Percentiles rank a stretch among this genome's conserved stretches.
Evolutionary conservation across 108 stramenopile genomes (phyloP).

Genomic region (Pseudonitzschia delicatissima): DNA sequence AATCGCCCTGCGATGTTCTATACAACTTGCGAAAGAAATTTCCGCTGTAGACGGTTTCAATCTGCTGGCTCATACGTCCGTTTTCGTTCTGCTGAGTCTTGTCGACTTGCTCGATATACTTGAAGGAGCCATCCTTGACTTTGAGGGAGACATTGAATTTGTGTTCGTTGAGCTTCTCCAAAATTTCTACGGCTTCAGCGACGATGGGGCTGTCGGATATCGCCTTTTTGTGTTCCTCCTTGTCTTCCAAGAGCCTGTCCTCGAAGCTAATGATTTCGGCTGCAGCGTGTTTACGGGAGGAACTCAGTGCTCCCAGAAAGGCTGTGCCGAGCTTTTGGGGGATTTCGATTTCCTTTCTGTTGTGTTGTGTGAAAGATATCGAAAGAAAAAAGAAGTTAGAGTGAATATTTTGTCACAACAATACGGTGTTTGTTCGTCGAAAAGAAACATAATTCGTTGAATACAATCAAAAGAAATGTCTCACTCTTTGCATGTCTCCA

Average conservation of each 20-base stretch:
- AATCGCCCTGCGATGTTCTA: neutral
- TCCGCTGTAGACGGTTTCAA: conserved; percentile 13
- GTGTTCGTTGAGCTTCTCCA: neutral
- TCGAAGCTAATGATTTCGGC: neutral
- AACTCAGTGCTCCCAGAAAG: neutral
- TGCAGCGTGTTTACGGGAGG: neutral
- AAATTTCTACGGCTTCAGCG: neutral
- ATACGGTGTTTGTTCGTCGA: no score
- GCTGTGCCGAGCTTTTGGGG: neutral
- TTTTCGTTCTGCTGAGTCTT: neutral
- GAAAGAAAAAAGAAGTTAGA: no score
- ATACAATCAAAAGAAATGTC: no score
- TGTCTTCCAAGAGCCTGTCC: neutral
- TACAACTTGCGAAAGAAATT: neutral
- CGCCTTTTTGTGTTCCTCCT: neutral
- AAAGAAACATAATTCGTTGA: no score
- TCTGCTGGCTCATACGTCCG: no score
- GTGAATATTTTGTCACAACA: no score
- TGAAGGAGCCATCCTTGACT: conserved; percentile 15
- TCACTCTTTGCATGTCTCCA: conserved; percentile 14
- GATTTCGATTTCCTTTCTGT: neutral
- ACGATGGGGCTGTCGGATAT: conserved; percentile 6
- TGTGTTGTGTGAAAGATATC: neutral
- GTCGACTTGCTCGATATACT: conserved; percentile 8
- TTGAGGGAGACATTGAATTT: neutral